phyloP scores from a whole-genome alignment of 139 green algal species.

The Asterochloris erici region DNA sequence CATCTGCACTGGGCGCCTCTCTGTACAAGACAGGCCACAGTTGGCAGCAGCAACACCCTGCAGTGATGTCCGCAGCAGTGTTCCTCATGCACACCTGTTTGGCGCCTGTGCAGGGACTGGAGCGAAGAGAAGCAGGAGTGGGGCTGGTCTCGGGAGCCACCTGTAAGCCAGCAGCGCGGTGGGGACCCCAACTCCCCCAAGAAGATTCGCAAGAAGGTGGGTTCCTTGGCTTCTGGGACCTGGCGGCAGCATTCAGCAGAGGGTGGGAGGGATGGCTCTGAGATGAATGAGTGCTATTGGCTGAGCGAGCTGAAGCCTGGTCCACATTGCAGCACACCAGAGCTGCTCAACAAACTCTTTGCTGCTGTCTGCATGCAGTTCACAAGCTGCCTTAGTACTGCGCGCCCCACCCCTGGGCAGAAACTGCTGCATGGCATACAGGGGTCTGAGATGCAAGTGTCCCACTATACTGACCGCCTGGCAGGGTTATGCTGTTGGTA shows the following conservation, averaged over 20 bases:
- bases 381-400: not conserved
- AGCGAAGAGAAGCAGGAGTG: slow-evolving; percentile 47
- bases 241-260: not conserved
- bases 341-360: slow-evolving; percentile 18
- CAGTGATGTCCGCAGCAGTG: no score
- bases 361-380: slow-evolving; percentile 6
- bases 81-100: not conserved
- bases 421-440: no score
- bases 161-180: slow-evolving; percentile 37
- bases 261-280: no score
- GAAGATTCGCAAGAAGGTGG: slow-evolving; percentile 46
- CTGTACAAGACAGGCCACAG: no score
- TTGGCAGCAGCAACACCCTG: no score
- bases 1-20: no score
- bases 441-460: no score
- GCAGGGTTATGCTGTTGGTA: no score
- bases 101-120: slow-evolving; percentile 48
- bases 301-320: no score
- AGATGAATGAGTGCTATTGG: not conserved
- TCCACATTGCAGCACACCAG: not conserved
- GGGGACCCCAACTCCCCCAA: slow-evolving; percentile 35
- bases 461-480: no score
- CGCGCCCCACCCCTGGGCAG: no score
- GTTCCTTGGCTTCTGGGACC: not conserved
- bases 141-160: slow-evolving; percentile 63